phyloP scores from a whole-genome alignment of 1,284 basidiomycete genomes.

The Naganishia liquefaciens region DNA sequence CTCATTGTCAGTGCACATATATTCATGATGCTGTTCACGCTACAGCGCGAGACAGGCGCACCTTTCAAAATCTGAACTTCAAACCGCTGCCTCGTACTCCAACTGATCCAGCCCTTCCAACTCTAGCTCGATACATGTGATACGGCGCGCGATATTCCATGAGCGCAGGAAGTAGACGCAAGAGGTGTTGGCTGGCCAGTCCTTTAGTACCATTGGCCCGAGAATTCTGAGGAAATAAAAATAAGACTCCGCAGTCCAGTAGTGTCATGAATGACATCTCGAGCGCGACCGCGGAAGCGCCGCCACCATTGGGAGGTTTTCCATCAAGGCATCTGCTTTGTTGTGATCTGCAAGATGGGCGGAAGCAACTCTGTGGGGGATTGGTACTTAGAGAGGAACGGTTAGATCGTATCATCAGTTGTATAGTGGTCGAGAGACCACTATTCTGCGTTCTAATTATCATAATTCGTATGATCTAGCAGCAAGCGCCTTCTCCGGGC shows the following conservation, averaged over 20 bases:
- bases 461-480: no score
- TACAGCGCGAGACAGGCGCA: background rate
- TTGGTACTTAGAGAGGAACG: no score
- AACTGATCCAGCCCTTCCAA: background rate
- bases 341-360: no score
- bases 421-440: no score
- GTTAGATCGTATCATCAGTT: no score
- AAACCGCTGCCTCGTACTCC: background rate
- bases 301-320: no score
- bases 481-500: background rate
- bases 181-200: background rate
- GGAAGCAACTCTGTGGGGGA: no score
- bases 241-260: conserved; percentile 14
- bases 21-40: no score
- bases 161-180: background rate
- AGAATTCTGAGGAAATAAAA: background rate
- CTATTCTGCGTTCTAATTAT: no score
- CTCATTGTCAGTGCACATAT: background rate
- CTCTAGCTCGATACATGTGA: background rate
- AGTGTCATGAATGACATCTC: no score
- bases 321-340: no score
- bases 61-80: conserved; percentile 1
- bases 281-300: no score
- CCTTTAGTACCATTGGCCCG: conserved; percentile 3
- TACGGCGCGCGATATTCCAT: background rate